Conservation (phyloP, 169 alveolate genomes). For the Amoebophrya sp. region DNA sequence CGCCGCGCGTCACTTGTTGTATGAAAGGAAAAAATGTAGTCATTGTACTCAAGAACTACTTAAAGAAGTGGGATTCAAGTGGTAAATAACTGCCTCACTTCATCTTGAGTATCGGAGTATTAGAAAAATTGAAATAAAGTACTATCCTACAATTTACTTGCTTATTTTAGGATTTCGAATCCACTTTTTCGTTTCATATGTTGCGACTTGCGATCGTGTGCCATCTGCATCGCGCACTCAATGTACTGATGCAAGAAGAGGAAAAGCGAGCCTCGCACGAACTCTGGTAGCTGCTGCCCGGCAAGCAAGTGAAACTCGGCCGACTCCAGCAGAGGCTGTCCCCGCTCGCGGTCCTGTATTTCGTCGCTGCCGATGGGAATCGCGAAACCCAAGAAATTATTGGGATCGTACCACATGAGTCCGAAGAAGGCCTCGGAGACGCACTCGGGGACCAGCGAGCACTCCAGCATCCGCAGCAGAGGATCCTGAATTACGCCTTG, state of each 20-base stretch:
- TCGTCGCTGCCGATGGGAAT: neutral
- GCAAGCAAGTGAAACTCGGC: neutral
- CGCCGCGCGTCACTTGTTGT: no score
- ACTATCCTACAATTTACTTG: no score
- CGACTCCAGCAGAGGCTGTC: neutral
- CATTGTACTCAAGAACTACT: no score
- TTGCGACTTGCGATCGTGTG: neutral
- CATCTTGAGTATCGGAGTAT: no score
- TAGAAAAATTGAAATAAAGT: no score
- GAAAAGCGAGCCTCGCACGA: neutral
- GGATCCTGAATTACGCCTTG: neutral
- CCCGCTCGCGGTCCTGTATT: neutral
- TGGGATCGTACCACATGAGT: slow-evolving; percentile 4
- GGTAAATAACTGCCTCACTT: no score
- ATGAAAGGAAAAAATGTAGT: no score
- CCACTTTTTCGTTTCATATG: neutral
- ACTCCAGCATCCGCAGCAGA: neutral
- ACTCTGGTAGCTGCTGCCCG: neutral
- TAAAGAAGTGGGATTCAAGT: no score
- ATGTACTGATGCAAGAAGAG: neutral
- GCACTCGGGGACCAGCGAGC: neutral
- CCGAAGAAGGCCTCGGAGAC: neutral
- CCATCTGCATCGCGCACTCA: neutral
- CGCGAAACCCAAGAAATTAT: neutral
- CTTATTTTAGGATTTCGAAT: no score